These are phyloP conservation scores for Coemansia sp. DNA, from an alignment of 192 early-diverging fungal species.

Conservation along the genomic window DNA sequence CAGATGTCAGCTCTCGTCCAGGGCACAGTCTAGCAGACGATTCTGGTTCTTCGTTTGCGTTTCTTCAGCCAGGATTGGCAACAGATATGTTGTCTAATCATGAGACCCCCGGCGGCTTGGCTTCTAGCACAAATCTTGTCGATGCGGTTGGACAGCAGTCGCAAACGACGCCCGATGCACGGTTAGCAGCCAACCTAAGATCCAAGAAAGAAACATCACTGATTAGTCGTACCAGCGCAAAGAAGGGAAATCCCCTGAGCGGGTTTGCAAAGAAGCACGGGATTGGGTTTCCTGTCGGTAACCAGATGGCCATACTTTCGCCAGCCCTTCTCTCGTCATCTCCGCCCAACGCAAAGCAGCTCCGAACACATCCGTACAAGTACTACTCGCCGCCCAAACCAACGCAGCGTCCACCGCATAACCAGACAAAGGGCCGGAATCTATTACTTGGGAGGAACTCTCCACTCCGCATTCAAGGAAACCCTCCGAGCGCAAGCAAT, in stretches of 20 bases:
- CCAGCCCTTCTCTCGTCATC: slow-evolving; percentile 50
- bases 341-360: slow-evolving; percentile 46
- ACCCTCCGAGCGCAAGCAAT: neutral
- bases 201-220: slow-evolving; percentile 26
- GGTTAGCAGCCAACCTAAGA: slow-evolving; percentile 24
- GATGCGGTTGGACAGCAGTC: neutral
- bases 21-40: neutral
- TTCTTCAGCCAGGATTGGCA: neutral
- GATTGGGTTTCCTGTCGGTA: slow-evolving; percentile 42
- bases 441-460: slow-evolving; percentile 20
- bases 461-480: slow-evolving; percentile 5
- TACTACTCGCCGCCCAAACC: slow-evolving; percentile 53
- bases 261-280: slow-evolving; percentile 54
- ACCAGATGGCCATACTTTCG: slow-evolving; percentile 39
- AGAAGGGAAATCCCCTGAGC: slow-evolving; percentile 29
- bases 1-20: neutral
- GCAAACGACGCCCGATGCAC: slow-evolving; percentile 22
- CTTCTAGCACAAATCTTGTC: neutral
- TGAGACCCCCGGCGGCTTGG: neutral
- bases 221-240: slow-evolving; percentile 14
- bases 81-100: neutral
- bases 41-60: neutral
- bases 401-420: neutral
- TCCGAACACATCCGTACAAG: slow-evolving; percentile 48
- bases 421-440: slow-evolving; percentile 27